Percentiles rank a stretch among this genome's conserved stretches.
phyloP scores from a whole-genome alignment of 2,329 filamentous ascomycete species.

The Fonsecaea multimorphosa region DNA sequence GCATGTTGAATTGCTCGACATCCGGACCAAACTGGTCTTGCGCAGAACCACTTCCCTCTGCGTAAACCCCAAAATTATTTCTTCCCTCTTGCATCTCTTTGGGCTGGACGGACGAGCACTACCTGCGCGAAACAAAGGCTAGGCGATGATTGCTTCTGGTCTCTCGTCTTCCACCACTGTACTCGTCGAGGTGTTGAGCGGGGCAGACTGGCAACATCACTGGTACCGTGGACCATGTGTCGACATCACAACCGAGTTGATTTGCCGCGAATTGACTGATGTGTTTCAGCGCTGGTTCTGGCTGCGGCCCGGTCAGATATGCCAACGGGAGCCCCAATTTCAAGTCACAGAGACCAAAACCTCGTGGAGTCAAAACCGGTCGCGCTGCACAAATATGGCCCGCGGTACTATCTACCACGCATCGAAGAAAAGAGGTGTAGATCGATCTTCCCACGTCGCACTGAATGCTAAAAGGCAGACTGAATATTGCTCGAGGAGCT shows the following conservation, averaged over 20 bases:
- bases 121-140: slow-evolving; percentile 5
- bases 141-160: neutral
- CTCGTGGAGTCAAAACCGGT: neutral
- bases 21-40: slow-evolving; percentile 6
- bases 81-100: slow-evolving; percentile 32
- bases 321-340: neutral
- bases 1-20: slow-evolving; percentile 27
- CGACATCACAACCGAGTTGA: slow-evolving; percentile 12
- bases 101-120: slow-evolving; percentile 6
- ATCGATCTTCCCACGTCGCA: neutral
- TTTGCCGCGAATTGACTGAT: slow-evolving; percentile 9
- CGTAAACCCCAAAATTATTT: slow-evolving; percentile 18
- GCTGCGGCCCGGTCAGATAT: slow-evolving; percentile 1
- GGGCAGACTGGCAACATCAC: slow-evolving; percentile 23
- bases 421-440: neutral
- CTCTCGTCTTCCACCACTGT: slow-evolving; percentile 4
- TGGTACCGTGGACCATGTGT: neutral
- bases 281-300: neutral
- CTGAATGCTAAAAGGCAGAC: slow-evolving; percentile 1
- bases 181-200: slow-evolving; percentile 15
- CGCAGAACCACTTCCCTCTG: slow-evolving; percentile 14
- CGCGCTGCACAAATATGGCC: neutral
- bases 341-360: neutral
- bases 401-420: slow-evolving; percentile 1
- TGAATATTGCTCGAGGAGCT: neutral